Conservation (phyloP, 352 stramenopile species). For the Globisporangium abappressorium region DNA sequence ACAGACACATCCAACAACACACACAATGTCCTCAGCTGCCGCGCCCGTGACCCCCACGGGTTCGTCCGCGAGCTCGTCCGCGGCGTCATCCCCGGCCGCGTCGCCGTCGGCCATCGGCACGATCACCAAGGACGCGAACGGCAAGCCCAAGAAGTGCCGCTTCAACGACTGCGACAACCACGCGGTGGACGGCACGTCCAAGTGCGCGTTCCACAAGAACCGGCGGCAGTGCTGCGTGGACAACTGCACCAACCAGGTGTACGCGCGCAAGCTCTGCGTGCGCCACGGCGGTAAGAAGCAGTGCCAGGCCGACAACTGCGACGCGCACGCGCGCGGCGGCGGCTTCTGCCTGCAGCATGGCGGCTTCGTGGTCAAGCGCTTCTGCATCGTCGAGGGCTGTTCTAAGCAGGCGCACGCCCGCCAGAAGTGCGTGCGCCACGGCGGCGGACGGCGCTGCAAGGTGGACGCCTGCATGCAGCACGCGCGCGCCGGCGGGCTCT, state of each 20-base stretch:
- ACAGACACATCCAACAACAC: neutral
- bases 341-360: constrained; percentile 78
- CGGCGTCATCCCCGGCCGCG: constrained; percentile 16
- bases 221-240: constrained; percentile 72
- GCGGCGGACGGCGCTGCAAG: constrained; percentile 64
- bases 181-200: constrained; percentile 64
- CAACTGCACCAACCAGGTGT: constrained; percentile 84
- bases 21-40: neutral
- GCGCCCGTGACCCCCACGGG: constrained; percentile 6
- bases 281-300: constrained; percentile 80
- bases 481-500: constrained; percentile 61
- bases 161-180: constrained; percentile 84
- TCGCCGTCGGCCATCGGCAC: constrained; percentile 2
- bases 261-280: constrained; percentile 78
- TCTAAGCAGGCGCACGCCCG: constrained; percentile 73
- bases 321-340: constrained; percentile 66
- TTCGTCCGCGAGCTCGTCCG: constrained; percentile 16
- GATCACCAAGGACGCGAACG: constrained; percentile 19
- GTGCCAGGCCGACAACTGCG: constrained; percentile 70
- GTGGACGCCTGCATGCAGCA: constrained; percentile 76
- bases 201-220: constrained; percentile 85
- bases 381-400: constrained; percentile 78
- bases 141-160: constrained; percentile 60
- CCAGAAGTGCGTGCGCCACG: constrained; percentile 76
- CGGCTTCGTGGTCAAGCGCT: constrained; percentile 80